Base-by-base conservation (phyloP, 2,329 filamentous ascomycete genomes). In the Exophiala alcalophila region DNA sequence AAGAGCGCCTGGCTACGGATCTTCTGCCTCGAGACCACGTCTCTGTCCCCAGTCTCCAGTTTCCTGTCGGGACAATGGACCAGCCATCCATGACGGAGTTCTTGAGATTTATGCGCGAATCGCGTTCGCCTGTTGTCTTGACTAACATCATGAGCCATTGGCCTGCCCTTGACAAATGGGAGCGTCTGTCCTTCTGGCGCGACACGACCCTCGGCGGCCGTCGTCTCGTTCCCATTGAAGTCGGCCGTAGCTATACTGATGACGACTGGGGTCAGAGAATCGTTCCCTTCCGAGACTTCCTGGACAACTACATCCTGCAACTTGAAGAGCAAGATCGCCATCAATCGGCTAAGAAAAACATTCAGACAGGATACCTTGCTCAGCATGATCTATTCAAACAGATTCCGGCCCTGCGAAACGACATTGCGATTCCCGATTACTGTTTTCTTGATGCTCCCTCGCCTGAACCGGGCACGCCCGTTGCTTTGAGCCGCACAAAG, bases 331-430 rank as follows among this genome's bases (percentile, higher is more conserved):
- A 31, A n/a, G 25, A 33, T 24, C 9, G 10, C 14, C 8, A 21
- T 7, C n/a, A 21, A 11, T n/a, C 11, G 4, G 4, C 52, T 7
- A 43, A 42, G 7, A 42, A 56, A 39, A 51, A 57, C 4, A 48
- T 36, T 2, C 57, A 65, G 28, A 80, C 74, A 8, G 87, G 83
- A 9, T 98, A 98, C 62, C 78, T 98, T 30, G 92, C 92, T 6
- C 92, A 98, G 60, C 88, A 97, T 65, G 81, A 91, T 54, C 76
- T 98, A 24, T 83, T 97, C 56, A 65, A 74, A 0, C 92, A 97
- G 60, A 83, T 98, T 9, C 89, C 90, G 1, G 64, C 72, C 1
- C 70, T 98, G 3, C 75, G 82, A 10, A 71, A 77, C 47, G 91
- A 97, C 63, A 86, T 97, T 41, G 66, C 67, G 16, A 74, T 87